phyloP scores from a whole-genome alignment of 2,329 filamentous ascomycete genomes.

The Aspergillus aculeatus region DNA sequence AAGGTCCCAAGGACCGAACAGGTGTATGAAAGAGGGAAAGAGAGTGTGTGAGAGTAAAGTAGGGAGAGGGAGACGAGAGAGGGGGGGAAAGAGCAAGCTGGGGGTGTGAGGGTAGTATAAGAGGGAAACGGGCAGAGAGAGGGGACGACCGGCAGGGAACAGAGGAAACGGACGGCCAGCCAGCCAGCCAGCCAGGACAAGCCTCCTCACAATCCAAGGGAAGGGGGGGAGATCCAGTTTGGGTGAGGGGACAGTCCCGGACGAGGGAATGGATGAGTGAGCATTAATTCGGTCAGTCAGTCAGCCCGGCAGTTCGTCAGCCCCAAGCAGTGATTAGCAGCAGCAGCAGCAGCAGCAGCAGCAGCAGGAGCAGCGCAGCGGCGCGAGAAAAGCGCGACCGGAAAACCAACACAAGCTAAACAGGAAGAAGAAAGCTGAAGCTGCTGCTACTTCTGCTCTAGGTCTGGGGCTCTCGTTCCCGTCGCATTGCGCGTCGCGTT shows the following conservation, averaged over 20 bases:
- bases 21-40: slow-evolving; percentile 39
- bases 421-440: slow-evolving; percentile 24
- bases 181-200: neutral
- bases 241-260: neutral
- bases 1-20: slow-evolving; percentile 33
- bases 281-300: slow-evolving; percentile 55
- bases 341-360: slow-evolving; percentile 26
- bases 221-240: slow-evolving; percentile 3
- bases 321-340: neutral
- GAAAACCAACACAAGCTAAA: neutral
- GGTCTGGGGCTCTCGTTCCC: neutral
- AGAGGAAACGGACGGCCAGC: slow-evolving; percentile 48
- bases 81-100: slow-evolving; percentile 35
- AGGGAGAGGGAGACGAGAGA: slow-evolving; percentile 37
- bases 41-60: slow-evolving; percentile 32
- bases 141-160: slow-evolving; percentile 22
- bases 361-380: slow-evolving; percentile 14
- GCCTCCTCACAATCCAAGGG: slow-evolving; percentile 1
- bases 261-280: slow-evolving; percentile 9
- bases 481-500: neutral
- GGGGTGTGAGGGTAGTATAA: slow-evolving; percentile 38
- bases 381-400: slow-evolving; percentile 12
- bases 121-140: slow-evolving; percentile 15
- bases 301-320: slow-evolving; percentile 1
- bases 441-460: slow-evolving; percentile 1